These are phyloP conservation scores for Myriosclerotinia duriaeana DNA, from an alignment of 2,329 filamentous ascomycete genomes.

Conservation along the genomic window DNA sequence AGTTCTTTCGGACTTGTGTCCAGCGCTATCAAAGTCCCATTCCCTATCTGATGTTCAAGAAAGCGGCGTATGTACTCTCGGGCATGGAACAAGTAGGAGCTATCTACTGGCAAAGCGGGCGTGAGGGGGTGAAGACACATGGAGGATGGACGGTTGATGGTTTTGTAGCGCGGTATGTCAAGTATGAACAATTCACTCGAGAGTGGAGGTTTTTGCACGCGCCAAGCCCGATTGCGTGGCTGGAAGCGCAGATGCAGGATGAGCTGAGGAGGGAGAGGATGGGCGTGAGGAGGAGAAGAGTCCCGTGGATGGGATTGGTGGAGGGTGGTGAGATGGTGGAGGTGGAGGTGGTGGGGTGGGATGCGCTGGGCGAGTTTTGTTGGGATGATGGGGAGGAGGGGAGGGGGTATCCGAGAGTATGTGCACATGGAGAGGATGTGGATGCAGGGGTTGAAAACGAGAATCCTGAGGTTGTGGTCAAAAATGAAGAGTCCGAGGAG, in stretches of 20 bases:
- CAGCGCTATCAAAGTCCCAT: neutral
- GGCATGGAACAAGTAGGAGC: neutral
- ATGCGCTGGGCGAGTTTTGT: neutral
- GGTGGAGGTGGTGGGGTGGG: neutral
- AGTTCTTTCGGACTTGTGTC: neutral
- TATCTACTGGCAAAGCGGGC: neutral
- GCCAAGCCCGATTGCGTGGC: neutral
- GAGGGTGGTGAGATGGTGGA: neutral
- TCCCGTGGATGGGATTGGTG: constrained; percentile 3
- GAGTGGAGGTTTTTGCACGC: constrained; percentile 6
- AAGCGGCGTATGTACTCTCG: constrained; percentile 3
- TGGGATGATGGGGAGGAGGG: constrained; percentile 1
- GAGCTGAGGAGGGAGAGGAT: neutral
- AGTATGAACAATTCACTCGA: constrained; percentile 3
- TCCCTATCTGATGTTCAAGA: neutral
- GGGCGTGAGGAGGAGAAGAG: neutral
- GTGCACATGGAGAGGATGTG: neutral
- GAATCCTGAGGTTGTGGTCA: neutral
- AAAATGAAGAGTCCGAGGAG: neutral
- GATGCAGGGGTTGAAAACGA: too few species aligned
- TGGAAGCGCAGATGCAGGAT: constrained; percentile 1
- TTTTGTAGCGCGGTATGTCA: neutral
- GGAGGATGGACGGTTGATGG: constrained; percentile 5
- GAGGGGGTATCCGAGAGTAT: neutral
- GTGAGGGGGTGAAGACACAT: neutral